Conservation (phyloP, 805 yeast species). For the Metschnikowia lochheadii region DNA sequence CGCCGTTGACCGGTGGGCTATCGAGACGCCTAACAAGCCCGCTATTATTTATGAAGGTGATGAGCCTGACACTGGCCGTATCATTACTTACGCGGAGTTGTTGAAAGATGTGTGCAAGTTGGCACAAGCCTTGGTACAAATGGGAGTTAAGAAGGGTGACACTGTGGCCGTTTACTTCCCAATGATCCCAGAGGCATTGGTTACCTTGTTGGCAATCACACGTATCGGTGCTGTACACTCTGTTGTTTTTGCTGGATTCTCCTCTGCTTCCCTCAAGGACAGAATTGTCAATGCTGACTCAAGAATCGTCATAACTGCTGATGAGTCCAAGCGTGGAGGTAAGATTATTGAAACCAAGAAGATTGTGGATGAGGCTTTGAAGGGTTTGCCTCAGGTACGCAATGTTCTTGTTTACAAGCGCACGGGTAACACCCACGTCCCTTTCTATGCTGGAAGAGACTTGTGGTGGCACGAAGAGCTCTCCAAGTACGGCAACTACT, state of each 20-base stretch:
- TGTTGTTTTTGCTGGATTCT: conserved; percentile 95
- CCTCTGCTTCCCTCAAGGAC: conserved; percentile 87
- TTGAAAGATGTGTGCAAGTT: conserved; percentile 79
- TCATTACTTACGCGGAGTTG: conserved; percentile 81
- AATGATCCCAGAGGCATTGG: conserved; percentile 95
- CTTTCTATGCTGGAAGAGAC: conserved; percentile 78
- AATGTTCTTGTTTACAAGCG: conserved; percentile 86
- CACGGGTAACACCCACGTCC: conserved; percentile 71
- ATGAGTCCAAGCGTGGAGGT: conserved; percentile 95
- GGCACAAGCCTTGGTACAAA: conserved; percentile 74
- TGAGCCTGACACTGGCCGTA: conserved; percentile 68
- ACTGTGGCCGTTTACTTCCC: conserved; percentile 95
- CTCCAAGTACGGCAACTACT: conserved; percentile 74
- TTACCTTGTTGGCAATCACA: conserved; percentile 89
- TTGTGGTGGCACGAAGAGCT: conserved; percentile 94
- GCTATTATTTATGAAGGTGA: conserved; percentile 94
- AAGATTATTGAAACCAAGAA: conserved; percentile 87
- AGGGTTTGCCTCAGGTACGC: conserved; percentile 66
- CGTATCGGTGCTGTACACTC: conserved; percentile 96
- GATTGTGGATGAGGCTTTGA: conserved; percentile 91
- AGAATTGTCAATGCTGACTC: conserved; percentile 86
- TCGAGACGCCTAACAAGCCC: conserved; percentile 75
- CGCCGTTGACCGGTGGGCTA: conserved; percentile 94
- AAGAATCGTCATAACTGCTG: conserved; percentile 85
- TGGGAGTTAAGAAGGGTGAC: conserved; percentile 93